Evolutionary conservation across 805 yeast species (phyloP).

Genomic region (Candida michaelii): DNA sequence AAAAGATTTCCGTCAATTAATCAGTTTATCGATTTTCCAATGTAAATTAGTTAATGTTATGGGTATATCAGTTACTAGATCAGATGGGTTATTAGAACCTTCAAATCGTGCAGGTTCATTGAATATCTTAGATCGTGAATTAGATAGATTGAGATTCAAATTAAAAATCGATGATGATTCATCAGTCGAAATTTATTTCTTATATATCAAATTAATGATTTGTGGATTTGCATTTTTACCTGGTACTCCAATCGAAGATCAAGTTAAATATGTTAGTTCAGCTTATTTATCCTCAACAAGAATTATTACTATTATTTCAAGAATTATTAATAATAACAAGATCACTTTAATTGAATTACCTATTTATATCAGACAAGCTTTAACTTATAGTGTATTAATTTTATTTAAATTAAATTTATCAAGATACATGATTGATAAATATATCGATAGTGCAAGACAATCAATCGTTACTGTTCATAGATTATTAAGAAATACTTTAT

Average conservation of each 20-base stretch:
- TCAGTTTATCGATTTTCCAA: constrained; percentile 77
- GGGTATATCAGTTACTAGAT: constrained; percentile 82
- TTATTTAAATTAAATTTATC: constrained; percentile 81
- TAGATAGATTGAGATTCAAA: constrained; percentile 67
- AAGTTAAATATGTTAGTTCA: constrained; percentile 75
- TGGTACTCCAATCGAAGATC: constrained; percentile 86
- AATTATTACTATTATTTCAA: constrained; percentile 74
- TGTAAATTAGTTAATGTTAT: constrained; percentile 78
- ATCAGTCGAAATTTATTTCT: constrained; percentile 71
- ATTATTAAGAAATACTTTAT: constrained; percentile 78
- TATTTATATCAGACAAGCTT: constrained; percentile 82
- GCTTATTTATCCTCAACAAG: constrained; percentile 82
- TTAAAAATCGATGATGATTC: constrained; percentile 64
- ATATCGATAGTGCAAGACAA: constrained; percentile 86
- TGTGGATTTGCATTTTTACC: constrained; percentile 89
- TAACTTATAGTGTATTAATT: constrained; percentile 73
- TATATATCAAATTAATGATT: constrained; percentile 76
- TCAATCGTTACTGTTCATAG: constrained; percentile 92
- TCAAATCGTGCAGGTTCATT: constrained; percentile 77
- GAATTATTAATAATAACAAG: constrained; percentile 54
- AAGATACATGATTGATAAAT: constrained; percentile 68
- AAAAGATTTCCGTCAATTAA: constrained; percentile 65
- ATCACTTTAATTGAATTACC: constrained; percentile 81
- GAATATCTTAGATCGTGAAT: constrained; percentile 73
- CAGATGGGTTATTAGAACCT: constrained; percentile 88